These are phyloP conservation scores for Globisporangium paroecandrum DNA, from an alignment of 352 stramenopile species.

Conservation along the genomic window DNA sequence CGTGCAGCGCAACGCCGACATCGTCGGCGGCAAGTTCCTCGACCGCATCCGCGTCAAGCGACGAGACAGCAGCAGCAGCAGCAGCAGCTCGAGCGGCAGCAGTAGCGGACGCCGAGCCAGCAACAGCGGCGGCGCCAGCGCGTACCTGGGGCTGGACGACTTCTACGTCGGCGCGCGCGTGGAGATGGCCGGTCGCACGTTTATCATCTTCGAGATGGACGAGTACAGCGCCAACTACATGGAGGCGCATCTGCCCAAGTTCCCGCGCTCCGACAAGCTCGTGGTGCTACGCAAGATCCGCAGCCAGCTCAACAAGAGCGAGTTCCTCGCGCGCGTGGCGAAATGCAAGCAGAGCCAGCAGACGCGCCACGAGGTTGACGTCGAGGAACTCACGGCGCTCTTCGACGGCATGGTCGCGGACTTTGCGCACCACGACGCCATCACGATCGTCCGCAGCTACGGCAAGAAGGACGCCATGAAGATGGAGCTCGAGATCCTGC, in stretches of 20 bases:
- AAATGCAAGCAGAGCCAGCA: conserved; percentile 30
- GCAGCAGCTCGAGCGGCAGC: neutral
- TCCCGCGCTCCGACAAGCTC: conserved; percentile 65
- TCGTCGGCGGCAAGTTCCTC: conserved; percentile 73
- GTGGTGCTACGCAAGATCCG: conserved; percentile 56
- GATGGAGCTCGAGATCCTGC: conserved; percentile 46
- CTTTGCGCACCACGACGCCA: conserved; percentile 58
- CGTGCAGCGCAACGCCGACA: conserved; percentile 68
- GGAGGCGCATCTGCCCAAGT: conserved; percentile 57
- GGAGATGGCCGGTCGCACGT: conserved; percentile 59
- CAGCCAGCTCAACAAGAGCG: conserved; percentile 33
- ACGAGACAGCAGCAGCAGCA: conserved; percentile 19
- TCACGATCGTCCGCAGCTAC: conserved; percentile 66
- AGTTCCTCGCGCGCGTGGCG: conserved; percentile 23
- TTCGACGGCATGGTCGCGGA: conserved; percentile 41
- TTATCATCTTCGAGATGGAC: conserved; percentile 81
- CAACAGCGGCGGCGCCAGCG: conserved; percentile 31
- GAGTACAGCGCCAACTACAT: conserved; percentile 85
- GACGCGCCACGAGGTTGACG: conserved; percentile 31
- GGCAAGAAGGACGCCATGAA: conserved; percentile 60
- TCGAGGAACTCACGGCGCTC: conserved; percentile 45
- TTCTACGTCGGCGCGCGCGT: conserved; percentile 74
- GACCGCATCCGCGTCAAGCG: conserved; percentile 71
- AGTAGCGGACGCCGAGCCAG: neutral
- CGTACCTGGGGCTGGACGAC: conserved; percentile 56